These are phyloP conservation scores for Rhodotorula sp. DNA, from an alignment of 1,284 basidiomycete species.

Conservation along the genomic window DNA sequence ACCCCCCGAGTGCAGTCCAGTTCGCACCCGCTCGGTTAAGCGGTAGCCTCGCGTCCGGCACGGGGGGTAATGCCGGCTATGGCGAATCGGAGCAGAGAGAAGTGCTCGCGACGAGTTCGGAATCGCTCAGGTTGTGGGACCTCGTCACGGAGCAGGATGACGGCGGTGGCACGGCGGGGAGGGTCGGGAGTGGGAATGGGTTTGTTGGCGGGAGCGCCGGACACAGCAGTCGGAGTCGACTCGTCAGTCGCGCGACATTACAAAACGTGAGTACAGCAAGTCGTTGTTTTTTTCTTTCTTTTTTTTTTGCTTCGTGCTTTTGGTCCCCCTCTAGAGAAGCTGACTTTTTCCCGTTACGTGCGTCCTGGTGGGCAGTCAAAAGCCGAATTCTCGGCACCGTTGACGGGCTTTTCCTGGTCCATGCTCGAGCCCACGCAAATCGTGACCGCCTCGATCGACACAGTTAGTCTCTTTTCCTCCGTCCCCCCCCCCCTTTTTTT, in stretches of 20 bases:
- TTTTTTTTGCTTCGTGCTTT: no score
- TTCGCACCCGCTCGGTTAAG: constrained; percentile 73
- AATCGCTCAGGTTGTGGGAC: constrained; percentile 85
- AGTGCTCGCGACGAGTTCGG: constrained; percentile 83
- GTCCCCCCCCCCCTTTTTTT: no score
- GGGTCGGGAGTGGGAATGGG: constrained; percentile 49
- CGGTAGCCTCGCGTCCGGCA: constrained; percentile 59
- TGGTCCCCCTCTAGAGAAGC: no score
- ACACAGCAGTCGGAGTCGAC: constrained; percentile 54
- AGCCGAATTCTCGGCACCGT: constrained; percentile 76
- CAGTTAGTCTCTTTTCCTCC: constrained; percentile 40
- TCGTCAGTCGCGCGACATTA: constrained; percentile 54
- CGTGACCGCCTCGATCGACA: constrained; percentile 91
- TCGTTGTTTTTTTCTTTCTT: no score
- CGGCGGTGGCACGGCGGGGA: constrained; percentile 18
- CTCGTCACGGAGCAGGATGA: constrained; percentile 60
- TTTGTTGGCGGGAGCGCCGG: constrained; percentile 51
- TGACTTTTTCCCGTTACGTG: no score
- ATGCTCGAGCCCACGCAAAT: constrained; percentile 79
- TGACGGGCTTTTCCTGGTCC: constrained; percentile 96
- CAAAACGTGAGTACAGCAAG: constrained; percentile 66
- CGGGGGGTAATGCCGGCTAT: constrained; percentile 47
- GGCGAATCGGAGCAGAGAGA: constrained; percentile 56
- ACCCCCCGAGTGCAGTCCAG: constrained; percentile 75
- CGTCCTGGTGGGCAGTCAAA: constrained; percentile 64